Percentiles rank a stretch among this genome's conserved stretches.
phyloP scores from a whole-genome alignment of 352 stramenopile species.

The Globisporangium nunn region DNA sequence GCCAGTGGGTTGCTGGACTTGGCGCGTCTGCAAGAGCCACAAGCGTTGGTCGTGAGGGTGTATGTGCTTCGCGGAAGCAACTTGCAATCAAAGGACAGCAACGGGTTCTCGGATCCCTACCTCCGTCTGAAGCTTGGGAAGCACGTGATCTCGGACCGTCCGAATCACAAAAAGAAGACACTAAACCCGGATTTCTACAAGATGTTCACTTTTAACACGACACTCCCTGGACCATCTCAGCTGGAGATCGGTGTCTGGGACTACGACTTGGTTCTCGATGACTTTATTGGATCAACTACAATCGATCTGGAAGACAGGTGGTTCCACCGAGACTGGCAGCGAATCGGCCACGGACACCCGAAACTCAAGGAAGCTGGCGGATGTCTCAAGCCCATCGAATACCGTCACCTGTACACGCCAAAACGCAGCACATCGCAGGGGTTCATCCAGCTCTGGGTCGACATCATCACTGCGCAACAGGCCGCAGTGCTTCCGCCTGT shows the following conservation, averaged over 20 bases:
- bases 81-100: conserved; percentile 73
- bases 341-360: conserved; percentile 25
- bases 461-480: conserved; percentile 82
- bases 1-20: conserved; percentile 34
- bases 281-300: conserved; percentile 87
- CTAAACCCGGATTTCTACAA: conserved; percentile 77
- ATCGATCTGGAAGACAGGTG: conserved; percentile 92
- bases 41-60: conserved; percentile 55
- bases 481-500: conserved; percentile 56
- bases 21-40: conserved; percentile 36
- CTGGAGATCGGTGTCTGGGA: conserved; percentile 79
- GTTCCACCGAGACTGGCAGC: conserved; percentile 87
- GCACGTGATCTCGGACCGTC: conserved; percentile 53
- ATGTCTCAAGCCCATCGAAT: conserved; percentile 83
- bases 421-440: conserved; percentile 65
- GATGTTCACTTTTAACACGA: conserved; percentile 57
- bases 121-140: conserved; percentile 71
- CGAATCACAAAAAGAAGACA: conserved; percentile 64
- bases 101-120: conserved; percentile 78
- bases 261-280: conserved; percentile 64
- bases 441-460: conserved; percentile 79
- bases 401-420: conserved; percentile 78
- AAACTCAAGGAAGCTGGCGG: conserved; percentile 14
- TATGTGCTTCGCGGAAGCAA: conserved; percentile 70
- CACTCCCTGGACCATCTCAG: conserved; percentile 66